Evolutionary conservation across 306 rosid species (phyloP).

Genomic region (Phaseolus lunatus): DNA sequence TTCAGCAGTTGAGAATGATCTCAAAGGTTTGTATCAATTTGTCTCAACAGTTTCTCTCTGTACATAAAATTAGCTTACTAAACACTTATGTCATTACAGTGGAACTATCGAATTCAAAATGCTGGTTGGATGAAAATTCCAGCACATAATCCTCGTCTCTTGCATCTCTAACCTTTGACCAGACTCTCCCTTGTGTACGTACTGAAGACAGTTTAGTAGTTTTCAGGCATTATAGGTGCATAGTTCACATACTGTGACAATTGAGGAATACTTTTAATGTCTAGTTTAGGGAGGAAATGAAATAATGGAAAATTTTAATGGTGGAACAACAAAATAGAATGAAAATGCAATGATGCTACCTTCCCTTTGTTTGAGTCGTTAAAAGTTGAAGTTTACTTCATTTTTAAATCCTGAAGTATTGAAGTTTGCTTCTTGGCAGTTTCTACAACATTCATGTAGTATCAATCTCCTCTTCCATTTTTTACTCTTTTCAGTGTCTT

Average conservation of each 20-base stretch:
- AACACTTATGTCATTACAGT: background rate
- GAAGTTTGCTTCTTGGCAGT: constrained; percentile 19
- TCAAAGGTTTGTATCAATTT: constrained; percentile 51
- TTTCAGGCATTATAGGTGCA: background rate
- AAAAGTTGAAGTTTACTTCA: constrained; percentile 17
- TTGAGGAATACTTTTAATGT: background rate
- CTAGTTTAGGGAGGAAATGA: background rate
- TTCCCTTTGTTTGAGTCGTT: constrained; percentile 1
- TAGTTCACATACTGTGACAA: background rate
- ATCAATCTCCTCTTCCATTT: background rate
- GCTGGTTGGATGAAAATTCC: constrained; percentile 20
- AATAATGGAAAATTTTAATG: constrained; percentile 13
- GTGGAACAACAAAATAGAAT: constrained; percentile 14
- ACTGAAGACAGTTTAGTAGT: constrained; percentile 3
- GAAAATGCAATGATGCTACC: background rate
- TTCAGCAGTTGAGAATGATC: constrained; percentile 24
- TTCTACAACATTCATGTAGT: constrained; percentile 22
- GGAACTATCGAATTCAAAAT: constrained; percentile 7
- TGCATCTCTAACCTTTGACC: constrained; percentile 14
- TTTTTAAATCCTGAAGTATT: background rate
- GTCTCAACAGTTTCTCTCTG: constrained; percentile 29
- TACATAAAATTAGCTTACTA: constrained; percentile 9
- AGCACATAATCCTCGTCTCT: background rate
- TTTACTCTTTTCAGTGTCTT: constrained; percentile 26
- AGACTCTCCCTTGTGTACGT: background rate